phyloP scores from a whole-genome alignment of 495 filamentous ascomycete genomes.

The Pseudotulostoma volvatum region DNA sequence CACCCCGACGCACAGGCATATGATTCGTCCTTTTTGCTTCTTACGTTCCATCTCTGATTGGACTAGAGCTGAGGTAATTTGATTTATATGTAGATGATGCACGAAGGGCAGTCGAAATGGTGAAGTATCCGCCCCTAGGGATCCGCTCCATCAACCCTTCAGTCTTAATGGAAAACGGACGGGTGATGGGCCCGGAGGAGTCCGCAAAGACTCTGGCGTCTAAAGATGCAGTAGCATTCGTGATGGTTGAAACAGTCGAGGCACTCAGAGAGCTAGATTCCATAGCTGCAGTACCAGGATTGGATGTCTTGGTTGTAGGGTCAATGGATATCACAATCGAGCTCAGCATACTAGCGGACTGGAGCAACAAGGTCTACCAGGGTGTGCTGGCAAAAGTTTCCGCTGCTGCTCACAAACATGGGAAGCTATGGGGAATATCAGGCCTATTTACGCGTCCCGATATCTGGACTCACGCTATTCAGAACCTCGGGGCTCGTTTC shows the following conservation, averaged over 20 bases:
- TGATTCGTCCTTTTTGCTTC: too few relatives aligned
- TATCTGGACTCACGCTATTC: too few relatives aligned
- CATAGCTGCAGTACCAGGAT: background rate
- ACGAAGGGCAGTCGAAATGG: background rate
- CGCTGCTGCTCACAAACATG: background rate
- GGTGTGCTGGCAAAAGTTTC: background rate
- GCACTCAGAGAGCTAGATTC: background rate
- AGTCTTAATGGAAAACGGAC: background rate
- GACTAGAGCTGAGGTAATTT: background rate
- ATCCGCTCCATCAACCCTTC: background rate
- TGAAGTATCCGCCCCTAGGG: constrained; percentile 1
- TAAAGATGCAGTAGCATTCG: background rate
- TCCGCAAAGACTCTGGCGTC: background rate
- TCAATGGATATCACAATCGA: constrained; percentile 1
- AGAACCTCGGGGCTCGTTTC: too few relatives aligned
- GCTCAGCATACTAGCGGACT: constrained; percentile 1
- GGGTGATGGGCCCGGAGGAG: background rate
- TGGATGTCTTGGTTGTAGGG: constrained; percentile 1
- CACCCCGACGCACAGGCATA: too few relatives aligned
- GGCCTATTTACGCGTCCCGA: constrained; percentile 1
- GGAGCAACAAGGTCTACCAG: background rate
- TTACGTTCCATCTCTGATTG: too few relatives aligned
- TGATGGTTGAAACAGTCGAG: constrained; percentile 2
- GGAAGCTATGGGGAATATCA: background rate
- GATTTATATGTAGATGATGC: background rate